Evolutionary conservation across 805 yeast genomes (phyloP).

Genomic region (Blastobotrys americana): DNA sequence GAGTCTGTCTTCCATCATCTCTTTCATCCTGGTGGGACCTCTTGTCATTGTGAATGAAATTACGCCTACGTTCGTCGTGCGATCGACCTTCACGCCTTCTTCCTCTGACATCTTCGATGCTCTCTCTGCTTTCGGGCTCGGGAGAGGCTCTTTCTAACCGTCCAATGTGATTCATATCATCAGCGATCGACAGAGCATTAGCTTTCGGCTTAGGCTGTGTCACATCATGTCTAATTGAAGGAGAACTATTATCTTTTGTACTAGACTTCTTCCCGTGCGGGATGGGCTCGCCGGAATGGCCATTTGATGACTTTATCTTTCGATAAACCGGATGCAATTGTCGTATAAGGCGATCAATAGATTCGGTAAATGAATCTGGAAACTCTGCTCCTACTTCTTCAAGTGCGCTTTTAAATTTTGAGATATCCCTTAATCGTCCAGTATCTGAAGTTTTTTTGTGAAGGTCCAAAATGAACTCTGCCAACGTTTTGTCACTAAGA

Average conservation of each 20-base stretch:
- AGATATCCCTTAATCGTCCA: constrained; percentile 25
- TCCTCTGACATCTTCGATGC: constrained; percentile 1
- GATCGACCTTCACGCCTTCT: constrained; percentile 12
- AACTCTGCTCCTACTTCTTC: constrained; percentile 41
- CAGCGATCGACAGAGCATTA: constrained; percentile 22
- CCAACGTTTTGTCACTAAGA: constrained; percentile 38
- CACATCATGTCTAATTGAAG: too few species aligned
- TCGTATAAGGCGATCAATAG: constrained; percentile 26
- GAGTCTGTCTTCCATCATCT: constrained; percentile 14
- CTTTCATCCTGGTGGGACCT: too few species aligned
- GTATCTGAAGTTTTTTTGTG: constrained; percentile 18
- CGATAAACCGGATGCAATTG: constrained; percentile 29
- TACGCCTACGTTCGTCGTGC: constrained; percentile 3
- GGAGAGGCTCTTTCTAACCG: not conserved
- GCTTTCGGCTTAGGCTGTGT: not conserved
- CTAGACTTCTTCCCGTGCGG: not conserved
- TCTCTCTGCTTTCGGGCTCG: not conserved
- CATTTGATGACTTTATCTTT: constrained; percentile 1
- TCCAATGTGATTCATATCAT: constrained; percentile 3
- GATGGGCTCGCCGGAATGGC: not conserved
- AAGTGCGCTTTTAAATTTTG: constrained; percentile 34
- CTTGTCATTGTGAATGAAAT: too few species aligned
- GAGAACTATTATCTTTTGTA: not conserved
- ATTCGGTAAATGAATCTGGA: constrained; percentile 26
- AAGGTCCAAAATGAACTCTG: constrained; percentile 41